Conservation (phyloP, 345 rosid species). For the Citrus maxima region DNA sequence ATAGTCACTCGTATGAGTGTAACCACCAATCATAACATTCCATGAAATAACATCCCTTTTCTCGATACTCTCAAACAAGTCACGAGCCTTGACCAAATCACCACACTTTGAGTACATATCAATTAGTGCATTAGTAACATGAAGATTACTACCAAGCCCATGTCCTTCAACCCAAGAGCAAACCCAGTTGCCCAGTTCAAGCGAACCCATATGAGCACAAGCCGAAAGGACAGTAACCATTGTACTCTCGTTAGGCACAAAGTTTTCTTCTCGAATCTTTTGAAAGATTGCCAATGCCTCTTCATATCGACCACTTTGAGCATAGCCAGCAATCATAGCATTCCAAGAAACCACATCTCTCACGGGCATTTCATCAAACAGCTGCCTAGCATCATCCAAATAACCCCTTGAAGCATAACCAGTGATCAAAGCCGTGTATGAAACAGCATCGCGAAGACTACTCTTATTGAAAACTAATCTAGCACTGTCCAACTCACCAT, state of each 20-base stretch:
- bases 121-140: constrained; percentile 54
- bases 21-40: constrained; percentile 68
- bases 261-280: constrained; percentile 42
- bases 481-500: constrained; percentile 40
- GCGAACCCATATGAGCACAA: constrained; percentile 55
- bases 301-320: constrained; percentile 36
- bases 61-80: constrained; percentile 39
- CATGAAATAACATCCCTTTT: constrained; percentile 55
- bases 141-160: constrained; percentile 40
- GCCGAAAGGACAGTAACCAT: constrained; percentile 62
- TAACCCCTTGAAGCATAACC: constrained; percentile 39
- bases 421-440: constrained; percentile 56
- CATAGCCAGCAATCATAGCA: constrained; percentile 54
- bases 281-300: constrained; percentile 52
- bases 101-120: constrained; percentile 72
- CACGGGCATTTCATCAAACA: constrained; percentile 60
- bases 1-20: constrained; percentile 35
- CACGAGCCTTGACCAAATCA: constrained; percentile 34
- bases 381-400: constrained; percentile 35
- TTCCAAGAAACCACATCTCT: constrained; percentile 57
- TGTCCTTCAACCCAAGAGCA: constrained; percentile 42
- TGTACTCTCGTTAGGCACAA: constrained; percentile 57
- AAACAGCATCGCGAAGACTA: constrained; percentile 49
- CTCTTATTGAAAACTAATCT: constrained; percentile 51
- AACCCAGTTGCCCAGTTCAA: constrained; percentile 51